A percentile compares a stretch with the other conserved stretches of the same genome.
Evolutionary conservation across 1,284 basidiomycete genomes (phyloP).

Genomic region (Schizophyllum commune): DNA sequence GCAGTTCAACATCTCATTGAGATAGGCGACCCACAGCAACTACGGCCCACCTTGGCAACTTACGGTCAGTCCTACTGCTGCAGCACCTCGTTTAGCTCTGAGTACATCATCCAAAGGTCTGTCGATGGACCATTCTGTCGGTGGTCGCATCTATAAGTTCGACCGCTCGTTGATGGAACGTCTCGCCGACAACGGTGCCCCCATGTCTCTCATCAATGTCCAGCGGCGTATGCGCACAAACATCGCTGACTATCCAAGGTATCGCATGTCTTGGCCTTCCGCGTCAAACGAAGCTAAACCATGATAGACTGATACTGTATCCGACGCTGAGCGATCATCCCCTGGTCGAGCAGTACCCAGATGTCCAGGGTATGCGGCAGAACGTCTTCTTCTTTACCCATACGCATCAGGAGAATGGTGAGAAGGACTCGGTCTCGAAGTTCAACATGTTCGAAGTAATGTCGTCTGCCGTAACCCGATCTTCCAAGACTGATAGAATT

Average conservation of each 20-base stretch:
- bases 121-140: constrained; percentile 44
- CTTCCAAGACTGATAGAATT: neutral
- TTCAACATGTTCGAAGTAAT: constrained; percentile 60
- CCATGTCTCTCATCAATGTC: constrained; percentile 52
- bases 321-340: constrained; percentile 49
- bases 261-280: neutral
- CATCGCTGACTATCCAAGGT: constrained; percentile 30
- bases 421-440: constrained; percentile 53
- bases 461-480: neutral
- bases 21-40: constrained; percentile 66
- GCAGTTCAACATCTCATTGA: constrained; percentile 52
- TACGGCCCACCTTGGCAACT: constrained; percentile 59
- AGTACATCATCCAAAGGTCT: constrained; percentile 28
- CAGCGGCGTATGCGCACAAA: constrained; percentile 55
- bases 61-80: constrained; percentile 36
- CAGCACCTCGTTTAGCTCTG: neutral
- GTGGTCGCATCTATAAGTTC: constrained; percentile 43
- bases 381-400: constrained; percentile 58
- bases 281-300: neutral
- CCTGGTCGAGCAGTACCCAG: constrained; percentile 38
- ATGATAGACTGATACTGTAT: constrained; percentile 43
- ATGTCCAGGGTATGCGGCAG: constrained; percentile 47
- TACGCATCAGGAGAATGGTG: constrained; percentile 42
- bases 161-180: constrained; percentile 62
- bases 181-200: constrained; percentile 37